Evolutionary conservation across 495 filamentous ascomycete genomes (phyloP).

Genomic region (Lasiosphaeria miniovina): DNA sequence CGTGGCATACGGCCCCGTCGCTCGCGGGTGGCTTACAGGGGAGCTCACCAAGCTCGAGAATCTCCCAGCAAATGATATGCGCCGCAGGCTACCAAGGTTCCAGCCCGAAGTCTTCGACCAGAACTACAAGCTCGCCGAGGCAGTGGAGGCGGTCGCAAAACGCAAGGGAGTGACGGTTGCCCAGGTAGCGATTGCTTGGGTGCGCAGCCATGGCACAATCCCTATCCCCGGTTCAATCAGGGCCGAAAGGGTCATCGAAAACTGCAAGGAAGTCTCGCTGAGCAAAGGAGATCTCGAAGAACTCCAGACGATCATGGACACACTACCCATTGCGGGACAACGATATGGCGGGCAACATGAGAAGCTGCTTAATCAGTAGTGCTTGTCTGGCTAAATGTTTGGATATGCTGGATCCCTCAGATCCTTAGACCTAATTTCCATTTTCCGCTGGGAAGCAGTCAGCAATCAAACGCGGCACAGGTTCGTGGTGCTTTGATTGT

Average conservation of each 20-base stretch:
- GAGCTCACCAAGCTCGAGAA: constrained; percentile 60
- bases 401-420: too few species aligned
- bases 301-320: constrained; percentile 41
- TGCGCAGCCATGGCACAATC: constrained; percentile 49
- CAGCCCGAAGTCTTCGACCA: constrained; percentile 62
- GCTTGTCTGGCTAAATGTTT: too few species aligned
- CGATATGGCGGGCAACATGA: constrained; percentile 28
- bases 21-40: constrained; percentile 60
- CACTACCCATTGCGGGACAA: constrained; percentile 34
- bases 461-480: too few species aligned
- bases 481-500: too few species aligned
- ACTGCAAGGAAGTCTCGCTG: constrained; percentile 39
- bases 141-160: constrained; percentile 62
- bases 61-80: constrained; percentile 55
- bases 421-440: too few species aligned
- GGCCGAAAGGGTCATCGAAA: constrained; percentile 43
- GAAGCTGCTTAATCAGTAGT: too few species aligned
- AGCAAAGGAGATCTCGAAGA: constrained; percentile 41
- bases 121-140: constrained; percentile 67
- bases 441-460: too few species aligned
- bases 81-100: constrained; percentile 56
- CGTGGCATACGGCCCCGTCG: constrained; percentile 30
- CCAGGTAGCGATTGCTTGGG: constrained; percentile 76
- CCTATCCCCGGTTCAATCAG: constrained; percentile 73
- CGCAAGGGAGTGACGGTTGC: constrained; percentile 65